Base-by-base conservation (phyloP, 2,329 filamentous ascomycete species). In the Fonsecaea erecta region DNA sequence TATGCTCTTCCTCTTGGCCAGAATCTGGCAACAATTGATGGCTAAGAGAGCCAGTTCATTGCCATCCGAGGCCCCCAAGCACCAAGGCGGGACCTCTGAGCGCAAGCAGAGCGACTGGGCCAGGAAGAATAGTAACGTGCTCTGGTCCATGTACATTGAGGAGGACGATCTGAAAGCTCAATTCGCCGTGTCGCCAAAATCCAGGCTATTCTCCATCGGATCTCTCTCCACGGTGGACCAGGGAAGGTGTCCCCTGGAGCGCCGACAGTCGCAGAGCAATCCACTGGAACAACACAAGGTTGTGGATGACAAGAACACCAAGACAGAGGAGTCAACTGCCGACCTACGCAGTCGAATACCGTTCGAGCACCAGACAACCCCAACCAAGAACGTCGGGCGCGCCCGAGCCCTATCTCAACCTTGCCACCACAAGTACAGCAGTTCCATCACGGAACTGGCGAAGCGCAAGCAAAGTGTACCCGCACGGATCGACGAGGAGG, bases 141-240 rank as follows among this genome's bases (percentile, higher is more conserved):
- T 68, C 14, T 66, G 67, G 67, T 64, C 63, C 12, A 57, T 59
- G 58, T 63, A 66, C 34, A 66, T 66, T 32, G 54, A 58, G 51
- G 64, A 68, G 26, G 64, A 68, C 54, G 66, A 66, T 37, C 58
- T 68, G 32, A 60, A 60, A 37, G 34, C 63, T 40, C 60, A 66
- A 28, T 66, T 66, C 54, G 52, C 63, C n/a, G 14, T 55, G 30
- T 64, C 66, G 2, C 46, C 66, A 21, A 64, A 54, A n/a, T 66
- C 66, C 12, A 62, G 66, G 30, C 43, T 66, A 14, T 68, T 66
- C 61, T 68, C 66, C 43, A 58, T 68, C 26, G 63, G 57, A 8
- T 68, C 66, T 14, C 52, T 60, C n/a, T 66, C 63, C 24, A 64
- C 60, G 7, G 37, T 62, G 26, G 66, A 66, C 7, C 52, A 64